These are phyloP conservation scores for Hemisphaericaspora xylofermentans DNA, from an alignment of 1,139 yeast genomes.

Conservation along the genomic window DNA sequence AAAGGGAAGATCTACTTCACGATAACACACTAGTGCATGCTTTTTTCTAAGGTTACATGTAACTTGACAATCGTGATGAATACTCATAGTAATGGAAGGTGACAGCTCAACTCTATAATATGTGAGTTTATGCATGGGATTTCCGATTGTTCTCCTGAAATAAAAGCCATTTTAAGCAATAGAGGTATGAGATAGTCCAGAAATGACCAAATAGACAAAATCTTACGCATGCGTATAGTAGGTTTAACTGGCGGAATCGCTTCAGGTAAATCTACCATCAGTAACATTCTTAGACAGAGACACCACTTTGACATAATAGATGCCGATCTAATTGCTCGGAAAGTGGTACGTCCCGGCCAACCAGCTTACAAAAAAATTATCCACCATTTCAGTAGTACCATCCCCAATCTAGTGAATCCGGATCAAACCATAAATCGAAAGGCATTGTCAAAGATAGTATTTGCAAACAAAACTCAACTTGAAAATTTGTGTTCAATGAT, in stretches of 20 bases:
- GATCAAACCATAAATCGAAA: slow-evolving; percentile 63
- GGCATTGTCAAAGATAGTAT: slow-evolving; percentile 76
- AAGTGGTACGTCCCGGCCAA: slow-evolving; percentile 83
- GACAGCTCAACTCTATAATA: too few species aligned
- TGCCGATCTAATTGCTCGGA: slow-evolving; percentile 86
- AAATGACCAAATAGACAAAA: too few species aligned
- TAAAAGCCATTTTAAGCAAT: too few species aligned
- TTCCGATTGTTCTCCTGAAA: too few species aligned
- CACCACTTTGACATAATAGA: slow-evolving; percentile 67
- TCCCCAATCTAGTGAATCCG: slow-evolving; percentile 53
- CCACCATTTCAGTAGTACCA: slow-evolving; percentile 51
- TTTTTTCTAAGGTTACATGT: too few species aligned
- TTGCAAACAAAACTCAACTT: slow-evolving; percentile 60
- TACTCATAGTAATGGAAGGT: too few species aligned
- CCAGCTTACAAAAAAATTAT: slow-evolving; percentile 71
- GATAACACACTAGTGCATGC: too few species aligned
- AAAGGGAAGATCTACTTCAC: too few species aligned
- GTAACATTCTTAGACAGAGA: slow-evolving; percentile 51
- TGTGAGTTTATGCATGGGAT: too few species aligned
- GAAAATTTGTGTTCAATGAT: slow-evolving; percentile 67
- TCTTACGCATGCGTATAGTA: slow-evolving; percentile 64
- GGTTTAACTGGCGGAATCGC: slow-evolving; percentile 98
- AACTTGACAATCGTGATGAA: too few species aligned
- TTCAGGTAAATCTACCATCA: slow-evolving; percentile 91
- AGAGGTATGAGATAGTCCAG: too few species aligned